phyloP scores from a whole-genome alignment of 768 basidiomycete genomes.

The Tricholoma furcatifolium region DNA sequence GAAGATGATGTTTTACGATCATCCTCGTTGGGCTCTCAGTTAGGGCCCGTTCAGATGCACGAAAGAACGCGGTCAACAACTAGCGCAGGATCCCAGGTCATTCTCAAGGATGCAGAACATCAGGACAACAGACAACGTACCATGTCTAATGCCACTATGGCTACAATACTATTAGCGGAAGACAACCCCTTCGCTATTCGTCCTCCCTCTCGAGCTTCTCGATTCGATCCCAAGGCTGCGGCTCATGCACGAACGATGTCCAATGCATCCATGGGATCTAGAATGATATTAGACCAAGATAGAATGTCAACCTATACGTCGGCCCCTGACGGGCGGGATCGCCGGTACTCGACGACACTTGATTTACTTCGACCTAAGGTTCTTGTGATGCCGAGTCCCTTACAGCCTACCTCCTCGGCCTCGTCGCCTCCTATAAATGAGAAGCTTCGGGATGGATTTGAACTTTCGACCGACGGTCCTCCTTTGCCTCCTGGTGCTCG shows the following conservation, averaged over 20 bases:
- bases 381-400: slow-evolving; percentile 91
- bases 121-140: slow-evolving; percentile 27
- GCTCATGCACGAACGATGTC: slow-evolving; percentile 61
- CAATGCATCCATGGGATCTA: slow-evolving; percentile 65
- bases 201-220: slow-evolving; percentile 63
- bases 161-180: slow-evolving; percentile 38
- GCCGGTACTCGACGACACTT: slow-evolving; percentile 68
- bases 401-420: slow-evolving; percentile 53
- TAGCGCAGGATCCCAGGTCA: slow-evolving; percentile 48
- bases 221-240: slow-evolving; percentile 77
- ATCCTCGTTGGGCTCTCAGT: slow-evolving; percentile 9
- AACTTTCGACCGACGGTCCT: slow-evolving; percentile 64
- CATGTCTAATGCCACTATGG: slow-evolving; percentile 46
- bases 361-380: slow-evolving; percentile 87
- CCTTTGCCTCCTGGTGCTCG: slow-evolving; percentile 78
- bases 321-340: slow-evolving; percentile 40
- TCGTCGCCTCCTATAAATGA: slow-evolving; percentile 31
- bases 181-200: slow-evolving; percentile 71
- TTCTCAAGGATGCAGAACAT: slow-evolving; percentile 34
- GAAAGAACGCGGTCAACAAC: slow-evolving; percentile 49
- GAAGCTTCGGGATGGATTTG: slow-evolving; percentile 56
- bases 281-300: slow-evolving; percentile 59
- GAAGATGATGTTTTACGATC: slow-evolving; percentile 8
- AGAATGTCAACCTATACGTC: slow-evolving; percentile 41
- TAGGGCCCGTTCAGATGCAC: slow-evolving; percentile 26